A percentile compares a stretch with the other conserved stretches of the same genome.
Evolutionary conservation across 176 grass and related monocot genomes (phyloP).

Genomic region (Saccharum spontaneum): DNA sequence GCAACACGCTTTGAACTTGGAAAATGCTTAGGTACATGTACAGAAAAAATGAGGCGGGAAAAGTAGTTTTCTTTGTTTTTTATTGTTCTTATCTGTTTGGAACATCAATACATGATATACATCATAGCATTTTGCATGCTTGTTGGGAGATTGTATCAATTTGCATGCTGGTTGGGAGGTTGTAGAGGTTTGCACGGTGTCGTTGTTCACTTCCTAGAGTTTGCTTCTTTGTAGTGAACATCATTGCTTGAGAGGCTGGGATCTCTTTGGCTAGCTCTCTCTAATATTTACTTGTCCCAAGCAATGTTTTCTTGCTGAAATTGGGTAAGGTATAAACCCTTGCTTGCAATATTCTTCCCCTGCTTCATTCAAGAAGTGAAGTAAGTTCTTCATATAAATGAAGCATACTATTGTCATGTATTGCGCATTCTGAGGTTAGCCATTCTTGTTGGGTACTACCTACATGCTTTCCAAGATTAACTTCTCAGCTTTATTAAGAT

Average conservation of each 20-base stretch:
- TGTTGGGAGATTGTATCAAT: not conserved
- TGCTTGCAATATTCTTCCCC: slow-evolving; percentile 31
- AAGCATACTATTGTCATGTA: slow-evolving; percentile 34
- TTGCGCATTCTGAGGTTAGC: slow-evolving; percentile 31
- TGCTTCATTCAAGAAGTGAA: slow-evolving; percentile 32
- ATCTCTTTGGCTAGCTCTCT: slow-evolving; percentile 26
- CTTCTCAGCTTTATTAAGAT: slow-evolving; percentile 6
- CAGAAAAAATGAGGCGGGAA: not conserved
- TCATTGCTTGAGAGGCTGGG: slow-evolving; percentile 35
- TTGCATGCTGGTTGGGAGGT: not conserved
- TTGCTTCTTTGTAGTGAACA: slow-evolving; percentile 41
- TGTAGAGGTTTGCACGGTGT: not conserved
- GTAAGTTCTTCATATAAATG: slow-evolving; percentile 47
- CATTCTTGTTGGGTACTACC: slow-evolving; percentile 42
- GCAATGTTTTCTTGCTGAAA: slow-evolving; percentile 42
- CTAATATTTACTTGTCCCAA: slow-evolving; percentile 38
- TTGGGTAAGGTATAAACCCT: slow-evolving; percentile 46
- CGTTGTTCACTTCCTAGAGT: slow-evolving; percentile 6
- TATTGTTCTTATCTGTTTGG: not conserved
- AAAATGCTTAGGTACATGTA: not conserved
- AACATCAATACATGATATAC: not conserved
- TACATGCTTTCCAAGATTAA: slow-evolving; percentile 28
- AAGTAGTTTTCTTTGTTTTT: not conserved
- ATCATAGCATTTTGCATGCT: slow-evolving; percentile 6
- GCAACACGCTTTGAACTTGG: not conserved